Evolutionary conservation across 2,329 filamentous ascomycete genomes (phyloP).

Genomic region (Nemania sp.): DNA sequence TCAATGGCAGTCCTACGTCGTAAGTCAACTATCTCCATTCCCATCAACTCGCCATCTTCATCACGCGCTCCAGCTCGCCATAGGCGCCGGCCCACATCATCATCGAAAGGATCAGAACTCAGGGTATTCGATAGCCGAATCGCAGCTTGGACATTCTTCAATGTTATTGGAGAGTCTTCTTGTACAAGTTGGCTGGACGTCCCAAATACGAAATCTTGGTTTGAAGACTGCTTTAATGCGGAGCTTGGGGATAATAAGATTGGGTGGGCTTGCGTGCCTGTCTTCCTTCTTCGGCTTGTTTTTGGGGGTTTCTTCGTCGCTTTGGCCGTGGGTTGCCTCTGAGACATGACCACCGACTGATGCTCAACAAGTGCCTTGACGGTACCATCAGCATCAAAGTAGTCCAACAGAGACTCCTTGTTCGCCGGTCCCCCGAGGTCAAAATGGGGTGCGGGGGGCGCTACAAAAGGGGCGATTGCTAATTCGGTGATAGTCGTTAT

Average conservation of each 20-base stretch:
- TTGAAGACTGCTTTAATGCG: slow-evolving; percentile 65
- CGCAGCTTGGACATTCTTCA: slow-evolving; percentile 64
- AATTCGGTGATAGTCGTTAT: slow-evolving; percentile 76
- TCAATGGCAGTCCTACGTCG: slow-evolving; percentile 22
- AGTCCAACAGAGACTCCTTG: slow-evolving; percentile 49
- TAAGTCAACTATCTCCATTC: slow-evolving; percentile 64
- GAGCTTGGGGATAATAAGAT: slow-evolving; percentile 69
- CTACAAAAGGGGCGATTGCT: slow-evolving; percentile 70
- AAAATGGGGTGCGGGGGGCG: slow-evolving; percentile 42
- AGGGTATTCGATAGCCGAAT: slow-evolving; percentile 60
- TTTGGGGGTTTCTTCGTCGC: slow-evolving; percentile 41
- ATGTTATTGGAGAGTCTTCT: slow-evolving; percentile 69
- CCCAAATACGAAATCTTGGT: slow-evolving; percentile 81
- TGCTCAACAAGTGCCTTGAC: slow-evolving; percentile 41
- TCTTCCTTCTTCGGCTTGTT: slow-evolving; percentile 44
- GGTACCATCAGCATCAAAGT: slow-evolving; percentile 45
- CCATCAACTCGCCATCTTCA: slow-evolving; percentile 64
- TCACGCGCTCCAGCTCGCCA: slow-evolving; percentile 75
- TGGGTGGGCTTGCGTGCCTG: slow-evolving; percentile 46
- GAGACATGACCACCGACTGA: slow-evolving; percentile 39
- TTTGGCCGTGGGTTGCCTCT: slow-evolving; percentile 41
- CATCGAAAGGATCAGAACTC: slow-evolving; percentile 44
- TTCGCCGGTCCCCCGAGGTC: slow-evolving; percentile 32
- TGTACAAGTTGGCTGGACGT: slow-evolving; percentile 80
- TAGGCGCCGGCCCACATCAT: slow-evolving; percentile 49